A percentile compares a stretch with the other conserved stretches of the same genome.
phyloP scores from a whole-genome alignment of 2,329 filamentous ascomycete species.

The Penicillium sp. region DNA sequence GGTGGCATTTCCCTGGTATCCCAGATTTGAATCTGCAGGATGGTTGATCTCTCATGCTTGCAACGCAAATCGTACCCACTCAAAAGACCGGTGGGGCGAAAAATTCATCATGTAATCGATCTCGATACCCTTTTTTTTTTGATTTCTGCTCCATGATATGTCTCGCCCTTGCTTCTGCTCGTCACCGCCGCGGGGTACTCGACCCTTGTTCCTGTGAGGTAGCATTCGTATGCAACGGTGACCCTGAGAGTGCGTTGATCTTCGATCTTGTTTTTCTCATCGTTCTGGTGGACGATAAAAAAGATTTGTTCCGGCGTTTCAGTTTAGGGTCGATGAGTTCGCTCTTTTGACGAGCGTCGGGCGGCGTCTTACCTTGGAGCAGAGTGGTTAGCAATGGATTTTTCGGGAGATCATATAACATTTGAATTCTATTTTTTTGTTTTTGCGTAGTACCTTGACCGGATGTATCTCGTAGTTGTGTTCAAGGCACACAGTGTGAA shows the following conservation, averaged over 20 bases:
- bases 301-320: slow-evolving; percentile 17
- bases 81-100: slow-evolving; percentile 6
- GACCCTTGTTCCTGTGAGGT: slow-evolving; percentile 9
- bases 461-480: background rate
- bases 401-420: slow-evolving; percentile 3
- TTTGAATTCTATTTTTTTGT: background rate
- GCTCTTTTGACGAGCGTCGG: slow-evolving; percentile 16
- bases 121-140: slow-evolving; percentile 31
- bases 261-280: slow-evolving; percentile 3
- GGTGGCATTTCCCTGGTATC: slow-evolving; percentile 14
- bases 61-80: slow-evolving; percentile 10
- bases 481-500: background rate
- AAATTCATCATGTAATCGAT: slow-evolving; percentile 25
- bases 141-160: slow-evolving; percentile 7
- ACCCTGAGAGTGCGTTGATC: slow-evolving; percentile 1
- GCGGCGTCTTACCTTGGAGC: slow-evolving; percentile 21
- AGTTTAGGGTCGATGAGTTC: slow-evolving; percentile 15
- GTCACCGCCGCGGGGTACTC: slow-evolving; percentile 11
- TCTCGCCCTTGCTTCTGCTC: slow-evolving; percentile 23
- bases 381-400: slow-evolving; percentile 19
- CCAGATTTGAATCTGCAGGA: slow-evolving; percentile 11
- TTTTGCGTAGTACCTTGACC: background rate
- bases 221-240: slow-evolving; percentile 14
- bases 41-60: slow-evolving; percentile 15
- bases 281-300: slow-evolving; percentile 12